Percentiles rank a stretch among this genome's conserved stretches.
phyloP scores from a whole-genome alignment of 2,329 filamentous ascomycete genomes.

The Gremmenia infestans region DNA sequence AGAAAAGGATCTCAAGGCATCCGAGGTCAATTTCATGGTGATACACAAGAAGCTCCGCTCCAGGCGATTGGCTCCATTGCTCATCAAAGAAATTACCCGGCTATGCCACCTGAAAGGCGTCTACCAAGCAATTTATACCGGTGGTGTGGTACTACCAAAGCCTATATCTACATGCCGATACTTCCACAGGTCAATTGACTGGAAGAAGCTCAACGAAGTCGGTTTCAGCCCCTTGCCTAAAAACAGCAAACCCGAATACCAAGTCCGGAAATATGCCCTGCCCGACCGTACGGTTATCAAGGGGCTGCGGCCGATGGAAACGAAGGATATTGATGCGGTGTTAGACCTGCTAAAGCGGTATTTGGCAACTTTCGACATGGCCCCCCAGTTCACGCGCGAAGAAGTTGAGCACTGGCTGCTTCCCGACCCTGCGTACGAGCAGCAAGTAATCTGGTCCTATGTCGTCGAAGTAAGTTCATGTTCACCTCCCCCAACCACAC shows the following conservation, averaged over 20 bases:
- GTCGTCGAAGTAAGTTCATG: conserved; percentile 65
- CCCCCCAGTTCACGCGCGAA: conserved; percentile 71
- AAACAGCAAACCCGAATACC: conserved; percentile 77
- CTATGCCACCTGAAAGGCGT: conserved; percentile 81
- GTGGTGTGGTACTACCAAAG: conserved; percentile 82
- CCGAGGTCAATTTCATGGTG: conserved; percentile 97
- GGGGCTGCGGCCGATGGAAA: conserved; percentile 75
- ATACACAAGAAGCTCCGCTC: conserved; percentile 96
- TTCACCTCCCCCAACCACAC: not conserved
- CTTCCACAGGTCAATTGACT: conserved; percentile 90
- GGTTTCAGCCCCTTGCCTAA: conserved; percentile 86
- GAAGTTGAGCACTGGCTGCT: conserved; percentile 88
- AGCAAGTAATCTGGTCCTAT: conserved; percentile 90
- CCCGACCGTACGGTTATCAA: conserved; percentile 67
- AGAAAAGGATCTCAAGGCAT: conserved; percentile 67
- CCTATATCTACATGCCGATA: conserved; percentile 92
- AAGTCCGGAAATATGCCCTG: conserved; percentile 80
- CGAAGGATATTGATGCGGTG: conserved; percentile 72
- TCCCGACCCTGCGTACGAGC: conserved; percentile 58
- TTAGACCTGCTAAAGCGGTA: conserved; percentile 72
- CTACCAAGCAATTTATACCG: conserved; percentile 96
- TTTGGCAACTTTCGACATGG: conserved; percentile 74
- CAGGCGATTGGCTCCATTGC: conserved; percentile 85
- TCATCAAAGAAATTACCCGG: conserved; percentile 97
- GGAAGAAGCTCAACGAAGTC: conserved; percentile 92